phyloP scores from a whole-genome alignment of 345 rosid genomes.

The Eucalyptus sideroxylon region DNA sequence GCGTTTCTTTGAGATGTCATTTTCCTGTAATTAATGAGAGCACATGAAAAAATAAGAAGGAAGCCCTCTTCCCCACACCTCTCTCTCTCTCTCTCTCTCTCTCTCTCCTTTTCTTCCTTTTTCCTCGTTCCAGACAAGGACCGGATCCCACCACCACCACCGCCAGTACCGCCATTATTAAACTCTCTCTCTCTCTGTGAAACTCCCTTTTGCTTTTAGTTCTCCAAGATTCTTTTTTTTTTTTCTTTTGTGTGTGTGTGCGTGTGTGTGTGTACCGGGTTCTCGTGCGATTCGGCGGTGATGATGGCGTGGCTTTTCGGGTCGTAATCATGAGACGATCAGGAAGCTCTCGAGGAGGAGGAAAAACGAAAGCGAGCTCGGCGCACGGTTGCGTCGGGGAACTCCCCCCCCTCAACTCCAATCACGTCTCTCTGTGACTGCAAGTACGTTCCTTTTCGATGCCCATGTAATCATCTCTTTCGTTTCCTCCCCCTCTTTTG shows the following conservation, averaged over 20 bases:
- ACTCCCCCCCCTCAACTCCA: not conserved
- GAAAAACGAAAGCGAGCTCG: not conserved
- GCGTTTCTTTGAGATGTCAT: not conserved
- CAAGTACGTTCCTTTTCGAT: not conserved
- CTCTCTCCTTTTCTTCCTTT: not conserved
- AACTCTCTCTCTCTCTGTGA: not conserved
- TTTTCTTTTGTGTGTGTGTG: accelerated
- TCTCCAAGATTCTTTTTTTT: not conserved
- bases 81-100: too few relatives aligned
- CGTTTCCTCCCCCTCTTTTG: not conserved
- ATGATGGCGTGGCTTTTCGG: not conserved
- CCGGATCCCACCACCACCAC: not conserved
- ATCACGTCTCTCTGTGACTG: not conserved
- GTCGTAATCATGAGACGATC: not conserved
- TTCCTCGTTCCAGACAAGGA: not conserved
- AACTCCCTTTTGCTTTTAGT: not conserved
- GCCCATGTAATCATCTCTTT: not conserved
- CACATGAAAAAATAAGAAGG: not conserved
- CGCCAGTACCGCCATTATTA: not conserved
- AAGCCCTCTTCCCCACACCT: not conserved
- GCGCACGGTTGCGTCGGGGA: not conserved
- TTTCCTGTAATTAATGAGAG: not conserved
- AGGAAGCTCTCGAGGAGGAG: not conserved
- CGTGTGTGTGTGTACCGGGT: not conserved
- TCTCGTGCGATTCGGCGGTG: not conserved